Evolutionary conservation across 371 early-diverging fungal genomes (phyloP), one percentile per base, ranked within the genome.

Genomic region (Fennellomyces sp.): DNA sequence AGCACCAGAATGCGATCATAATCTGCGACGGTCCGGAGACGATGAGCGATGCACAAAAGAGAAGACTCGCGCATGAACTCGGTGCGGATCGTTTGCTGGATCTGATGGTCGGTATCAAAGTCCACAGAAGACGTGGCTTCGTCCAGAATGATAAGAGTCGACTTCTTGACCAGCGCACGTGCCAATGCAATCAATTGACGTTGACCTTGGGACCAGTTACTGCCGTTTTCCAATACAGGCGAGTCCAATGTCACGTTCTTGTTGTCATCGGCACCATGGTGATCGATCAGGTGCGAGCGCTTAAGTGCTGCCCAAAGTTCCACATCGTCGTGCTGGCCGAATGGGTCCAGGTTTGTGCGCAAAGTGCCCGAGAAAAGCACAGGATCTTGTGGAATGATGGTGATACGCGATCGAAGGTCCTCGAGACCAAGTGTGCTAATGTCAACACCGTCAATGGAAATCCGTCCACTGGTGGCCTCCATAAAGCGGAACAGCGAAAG

Each of bases 121-220:
- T 95, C 95, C 26, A 94, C 86, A 5, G 83, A 87, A 0, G 92
- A 85, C 0, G 94, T 94, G 1, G 94, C 91, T 72, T 94, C 94
- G 65, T 96, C 97, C 77, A 97, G 72, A 45, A 97, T 83, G 28
- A 95, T 90, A 55, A 91, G 76, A 55, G 84, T 59, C 6, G 90
- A 83, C 52, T 86, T 83, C 63, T 87, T 85, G 30, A 95, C 72
- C 45, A 95, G 70, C 2, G 95, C 94, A 53, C 96, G 88, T 1
- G 94, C 92, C 15, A 97, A 72, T 13, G 91, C 88, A 63, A 97
- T 87, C 68, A 96, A 73, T 75, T 96, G 96, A 26, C 91, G 81
- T 65, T 97, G 92, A 3, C 98, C 97, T 39, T 94, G 88, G 11
- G 91, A 91, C 72, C 94, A 85, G 62, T 89, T 93, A 56, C 80